phyloP scores from a whole-genome alignment of 495 filamentous ascomycete species.

The Neurospora hispaniola region DNA sequence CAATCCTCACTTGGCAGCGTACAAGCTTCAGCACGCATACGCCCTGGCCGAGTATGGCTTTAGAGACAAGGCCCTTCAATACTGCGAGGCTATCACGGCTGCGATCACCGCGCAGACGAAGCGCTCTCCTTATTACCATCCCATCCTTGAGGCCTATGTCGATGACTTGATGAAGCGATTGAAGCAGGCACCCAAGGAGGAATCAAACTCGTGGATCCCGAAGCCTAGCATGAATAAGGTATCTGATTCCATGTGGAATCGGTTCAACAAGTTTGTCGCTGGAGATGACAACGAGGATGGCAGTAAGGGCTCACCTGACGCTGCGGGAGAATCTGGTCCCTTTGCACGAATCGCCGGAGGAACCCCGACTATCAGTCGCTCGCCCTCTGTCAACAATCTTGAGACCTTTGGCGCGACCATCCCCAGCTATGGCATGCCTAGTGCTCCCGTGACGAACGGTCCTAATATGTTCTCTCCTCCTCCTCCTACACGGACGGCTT shows the following conservation, averaged over 20 bases:
- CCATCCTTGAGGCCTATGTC: conserved; percentile 56
- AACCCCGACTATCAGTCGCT: conserved; percentile 74
- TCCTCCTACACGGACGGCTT: conserved; percentile 36
- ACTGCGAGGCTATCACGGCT: conserved; percentile 77
- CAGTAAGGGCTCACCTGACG: conserved; percentile 48
- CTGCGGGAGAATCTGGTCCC: conserved; percentile 56
- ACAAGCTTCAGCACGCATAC: conserved; percentile 81
- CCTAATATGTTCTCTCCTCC: conserved; percentile 18
- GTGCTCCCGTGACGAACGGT: conserved; percentile 20
- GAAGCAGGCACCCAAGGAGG: conserved; percentile 71
- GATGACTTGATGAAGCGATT: conserved; percentile 78
- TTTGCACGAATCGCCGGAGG: conserved; percentile 69
- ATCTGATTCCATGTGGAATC: conserved; percentile 74
- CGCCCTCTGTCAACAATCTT: conserved; percentile 64
- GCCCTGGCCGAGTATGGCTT: conserved; percentile 74
- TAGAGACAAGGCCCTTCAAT: conserved; percentile 73
- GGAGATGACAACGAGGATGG: conserved; percentile 67
- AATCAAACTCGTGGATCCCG: conserved; percentile 63
- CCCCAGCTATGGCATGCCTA: conserved; percentile 24
- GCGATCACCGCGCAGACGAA: conserved; percentile 74
- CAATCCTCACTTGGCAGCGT: conserved; percentile 71
- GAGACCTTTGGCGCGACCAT: conserved; percentile 46
- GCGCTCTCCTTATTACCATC: conserved; percentile 73
- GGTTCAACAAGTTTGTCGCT: conserved; percentile 88
- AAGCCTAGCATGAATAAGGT: conserved; percentile 94